Percentiles rank a stretch among this genome's conserved stretches.
These are phyloP conservation scores for Torulaspora delbrueckii DNA, from an alignment of 805 yeast genomes.

Conservation along the genomic window DNA sequence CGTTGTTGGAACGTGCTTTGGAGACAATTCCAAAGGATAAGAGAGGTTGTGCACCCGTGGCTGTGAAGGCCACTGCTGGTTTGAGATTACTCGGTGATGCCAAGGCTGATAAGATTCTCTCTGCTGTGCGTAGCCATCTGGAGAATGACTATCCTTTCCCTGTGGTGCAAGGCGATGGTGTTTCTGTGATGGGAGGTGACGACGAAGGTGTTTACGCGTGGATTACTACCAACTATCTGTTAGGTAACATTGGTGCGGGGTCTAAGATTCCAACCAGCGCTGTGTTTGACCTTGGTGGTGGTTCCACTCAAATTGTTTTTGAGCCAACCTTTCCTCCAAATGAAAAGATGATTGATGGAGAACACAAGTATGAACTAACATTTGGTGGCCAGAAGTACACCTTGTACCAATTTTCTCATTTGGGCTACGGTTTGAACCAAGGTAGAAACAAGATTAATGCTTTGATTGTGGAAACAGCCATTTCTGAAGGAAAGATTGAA, in stretches of 20 bases:
- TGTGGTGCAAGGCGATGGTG: constrained; percentile 79
- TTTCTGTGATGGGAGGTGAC: constrained; percentile 90
- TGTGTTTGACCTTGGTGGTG: constrained; percentile 97
- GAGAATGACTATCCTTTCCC: constrained; percentile 86
- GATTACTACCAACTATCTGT: constrained; percentile 90
- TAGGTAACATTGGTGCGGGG: constrained; percentile 83
- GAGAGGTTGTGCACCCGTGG: constrained; percentile 83
- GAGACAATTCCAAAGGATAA: constrained; percentile 66
- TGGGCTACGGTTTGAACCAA: constrained; percentile 93
- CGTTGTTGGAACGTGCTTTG: constrained; percentile 71
- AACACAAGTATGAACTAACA: constrained; percentile 71
- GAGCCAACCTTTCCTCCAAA: constrained; percentile 74
- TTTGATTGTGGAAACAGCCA: constrained; percentile 50
- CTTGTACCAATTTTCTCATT: constrained; percentile 89
- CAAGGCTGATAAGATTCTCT: constrained; percentile 64
- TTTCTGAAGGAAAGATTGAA: constrained; percentile 40
- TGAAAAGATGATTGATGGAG: constrained; percentile 74
- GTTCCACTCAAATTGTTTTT: constrained; percentile 96
- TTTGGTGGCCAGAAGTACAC: constrained; percentile 80
- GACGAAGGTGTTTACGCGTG: constrained; percentile 99
- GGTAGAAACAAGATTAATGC: constrained; percentile 81
- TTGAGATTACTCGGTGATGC: constrained; percentile 77
- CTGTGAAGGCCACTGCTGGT: constrained; percentile 98
- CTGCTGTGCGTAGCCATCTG: constrained; percentile 70
- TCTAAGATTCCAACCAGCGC: constrained; percentile 86